Conservation (phyloP, 108 stramenopile species). For the Pseudonitzschia multiseries region DNA sequence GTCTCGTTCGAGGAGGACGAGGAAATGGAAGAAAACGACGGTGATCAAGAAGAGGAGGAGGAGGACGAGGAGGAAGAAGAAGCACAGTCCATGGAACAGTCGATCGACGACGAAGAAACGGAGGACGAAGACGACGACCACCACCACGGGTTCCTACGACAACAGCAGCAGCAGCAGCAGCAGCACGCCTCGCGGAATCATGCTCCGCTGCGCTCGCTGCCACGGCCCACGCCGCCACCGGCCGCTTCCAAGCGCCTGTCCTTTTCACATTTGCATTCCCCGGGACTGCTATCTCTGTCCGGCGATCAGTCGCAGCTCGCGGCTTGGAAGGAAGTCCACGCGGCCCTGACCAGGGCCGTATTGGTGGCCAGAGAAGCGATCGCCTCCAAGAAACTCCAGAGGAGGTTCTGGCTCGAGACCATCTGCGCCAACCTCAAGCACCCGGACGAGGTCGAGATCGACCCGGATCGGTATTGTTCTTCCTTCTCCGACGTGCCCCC, state of each 20-base stretch:
- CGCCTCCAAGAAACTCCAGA: conserved; percentile 53
- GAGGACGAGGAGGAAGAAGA: conserved; percentile 3
- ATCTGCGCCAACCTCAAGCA: conserved; percentile 48
- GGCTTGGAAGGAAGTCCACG: conserved; percentile 68
- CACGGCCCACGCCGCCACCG: not conserved
- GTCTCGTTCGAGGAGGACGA: conserved; percentile 3
- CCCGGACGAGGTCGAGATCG: conserved; percentile 1
- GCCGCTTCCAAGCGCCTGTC: not conserved
- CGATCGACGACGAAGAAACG: conserved; percentile 3
- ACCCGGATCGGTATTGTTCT: not conserved
- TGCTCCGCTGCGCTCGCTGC: not conserved
- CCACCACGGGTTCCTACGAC: not conserved
- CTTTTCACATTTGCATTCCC: not conserved
- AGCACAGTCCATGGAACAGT: not conserved
- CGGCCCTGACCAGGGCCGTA: conserved; percentile 51
- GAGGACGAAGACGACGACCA: conserved; percentile 11
- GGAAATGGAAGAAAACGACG: not conserved
- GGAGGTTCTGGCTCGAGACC: conserved; percentile 69
- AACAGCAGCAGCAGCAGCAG: not conserved
- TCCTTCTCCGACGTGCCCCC: not conserved
- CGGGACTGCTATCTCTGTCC: not conserved
- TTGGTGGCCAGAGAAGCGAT: conserved; percentile 58
- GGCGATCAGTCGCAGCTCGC: conserved; percentile 29
- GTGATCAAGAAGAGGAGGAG: not conserved
- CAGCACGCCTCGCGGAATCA: not conserved